A percentile compares a stretch with the other conserved stretches of the same genome.
phyloP scores from a whole-genome alignment of 805 yeast genomes.

The Nakazawaea wickerhamii region DNA sequence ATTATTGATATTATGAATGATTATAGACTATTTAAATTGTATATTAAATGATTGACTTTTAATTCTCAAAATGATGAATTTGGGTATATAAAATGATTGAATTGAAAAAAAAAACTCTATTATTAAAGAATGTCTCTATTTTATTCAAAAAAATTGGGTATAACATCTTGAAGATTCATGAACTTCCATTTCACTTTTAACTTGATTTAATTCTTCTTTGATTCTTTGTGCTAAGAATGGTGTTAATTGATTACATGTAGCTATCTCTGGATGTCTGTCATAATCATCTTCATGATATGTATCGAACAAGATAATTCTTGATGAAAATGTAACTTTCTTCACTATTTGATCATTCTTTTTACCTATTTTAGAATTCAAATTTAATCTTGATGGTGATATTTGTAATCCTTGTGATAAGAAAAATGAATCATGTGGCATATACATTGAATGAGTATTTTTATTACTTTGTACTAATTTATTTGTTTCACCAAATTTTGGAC shows the following conservation, averaged over 20 bases:
- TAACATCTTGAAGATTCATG: slow-evolving; percentile 74
- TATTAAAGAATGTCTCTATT: too few species aligned
- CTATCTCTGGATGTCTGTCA: slow-evolving; percentile 88
- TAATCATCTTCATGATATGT: slow-evolving; percentile 81
- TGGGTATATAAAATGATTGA: not conserved
- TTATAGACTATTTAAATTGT: not conserved
- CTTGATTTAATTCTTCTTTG: slow-evolving; percentile 74
- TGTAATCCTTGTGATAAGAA: slow-evolving; percentile 15
- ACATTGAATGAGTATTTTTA: slow-evolving; percentile 23
- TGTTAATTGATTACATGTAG: slow-evolving; percentile 88
- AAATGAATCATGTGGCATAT: slow-evolving; percentile 23
- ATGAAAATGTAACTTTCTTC: slow-evolving; percentile 57
- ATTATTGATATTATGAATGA: not conserved
- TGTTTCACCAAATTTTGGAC: slow-evolving; percentile 46
- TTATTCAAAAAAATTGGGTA: slow-evolving; percentile 81
- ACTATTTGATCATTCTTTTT: not conserved
- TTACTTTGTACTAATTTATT: slow-evolving; percentile 27
- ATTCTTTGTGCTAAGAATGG: slow-evolving; percentile 83
- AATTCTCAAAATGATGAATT: not conserved
- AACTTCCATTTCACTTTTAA: slow-evolving; percentile 77
- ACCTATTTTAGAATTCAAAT: slow-evolving; percentile 1
- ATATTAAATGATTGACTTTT: not conserved
- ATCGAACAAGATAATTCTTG: slow-evolving; percentile 77
- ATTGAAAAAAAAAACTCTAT: not conserved
- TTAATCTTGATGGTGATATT: slow-evolving; percentile 11